A percentile compares a stretch with the other conserved stretches of the same genome.
Conservation (phyloP, 2,329 filamentous ascomycete genomes). For the Hypoxylon sp. region DNA sequence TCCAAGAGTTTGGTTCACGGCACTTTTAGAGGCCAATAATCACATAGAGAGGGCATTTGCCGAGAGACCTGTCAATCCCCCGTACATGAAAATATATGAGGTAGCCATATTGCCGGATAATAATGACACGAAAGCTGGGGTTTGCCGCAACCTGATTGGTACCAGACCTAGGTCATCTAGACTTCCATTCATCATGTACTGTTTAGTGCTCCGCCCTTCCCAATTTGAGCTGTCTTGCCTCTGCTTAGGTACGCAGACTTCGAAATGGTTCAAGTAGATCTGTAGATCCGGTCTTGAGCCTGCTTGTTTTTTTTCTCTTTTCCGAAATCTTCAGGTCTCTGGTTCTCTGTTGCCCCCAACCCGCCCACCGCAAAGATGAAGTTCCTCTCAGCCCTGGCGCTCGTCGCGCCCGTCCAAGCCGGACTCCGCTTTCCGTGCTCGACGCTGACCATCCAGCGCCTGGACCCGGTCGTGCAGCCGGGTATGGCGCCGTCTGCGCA, state of each 20-base stretch:
- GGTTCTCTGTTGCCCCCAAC: slow-evolving; percentile 11
- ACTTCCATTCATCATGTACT: slow-evolving; percentile 20
- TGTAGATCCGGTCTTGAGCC: slow-evolving; percentile 10
- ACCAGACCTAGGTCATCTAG: slow-evolving; percentile 22
- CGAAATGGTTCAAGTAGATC: slow-evolving; percentile 24
- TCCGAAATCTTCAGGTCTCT: slow-evolving; percentile 16
- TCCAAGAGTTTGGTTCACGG: slow-evolving; percentile 23
- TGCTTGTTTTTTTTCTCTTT: slow-evolving; percentile 7
- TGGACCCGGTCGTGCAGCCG: slow-evolving; percentile 50
- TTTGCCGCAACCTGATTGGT: slow-evolving; percentile 27
- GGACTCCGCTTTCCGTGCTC: slow-evolving; percentile 50
- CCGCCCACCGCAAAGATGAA: slow-evolving; percentile 43
- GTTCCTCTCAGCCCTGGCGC: slow-evolving; percentile 46
- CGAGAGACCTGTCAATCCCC: slow-evolving; percentile 23
- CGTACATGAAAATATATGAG: slow-evolving; percentile 27
- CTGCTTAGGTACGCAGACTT: background rate
- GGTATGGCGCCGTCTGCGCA: slow-evolving; percentile 47
- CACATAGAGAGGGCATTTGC: slow-evolving; percentile 20
- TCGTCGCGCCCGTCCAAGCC: slow-evolving; percentile 47
- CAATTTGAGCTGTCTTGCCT: slow-evolving; percentile 11
- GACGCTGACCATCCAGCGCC: slow-evolving; percentile 47
- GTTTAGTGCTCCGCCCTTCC: slow-evolving; percentile 13
- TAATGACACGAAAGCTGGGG: slow-evolving; percentile 14
- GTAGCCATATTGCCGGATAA: slow-evolving; percentile 29
- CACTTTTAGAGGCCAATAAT: slow-evolving; percentile 31